These are phyloP conservation scores for Eragrostis tef DNA, from an alignment of 202 grass and related monocot species.

Conservation along the genomic window DNA sequence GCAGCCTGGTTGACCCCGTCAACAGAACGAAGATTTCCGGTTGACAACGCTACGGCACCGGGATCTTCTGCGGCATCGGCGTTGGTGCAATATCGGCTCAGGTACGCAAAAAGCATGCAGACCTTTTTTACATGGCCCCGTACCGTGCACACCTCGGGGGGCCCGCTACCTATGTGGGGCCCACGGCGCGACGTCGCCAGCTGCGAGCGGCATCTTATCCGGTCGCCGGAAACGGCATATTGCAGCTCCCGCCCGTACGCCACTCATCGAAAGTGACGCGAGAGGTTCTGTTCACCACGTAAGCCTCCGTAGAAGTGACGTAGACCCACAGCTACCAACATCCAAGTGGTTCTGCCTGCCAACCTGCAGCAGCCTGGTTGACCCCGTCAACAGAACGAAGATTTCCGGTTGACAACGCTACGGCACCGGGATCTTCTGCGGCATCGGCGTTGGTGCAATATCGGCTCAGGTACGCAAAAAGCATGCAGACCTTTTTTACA, in stretches of 20 bases:
- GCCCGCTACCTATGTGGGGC: too few relatives aligned
- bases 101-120: background rate
- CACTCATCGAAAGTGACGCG: background rate
- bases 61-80: constrained; percentile 3
- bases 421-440: constrained; percentile 9
- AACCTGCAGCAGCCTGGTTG: background rate
- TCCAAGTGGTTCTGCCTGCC: background rate
- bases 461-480: background rate
- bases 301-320: background rate
- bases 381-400: constrained; percentile 11
- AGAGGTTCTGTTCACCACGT: background rate
- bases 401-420: background rate
- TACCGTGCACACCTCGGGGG: background rate
- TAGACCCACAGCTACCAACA: background rate
- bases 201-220: background rate
- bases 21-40: background rate
- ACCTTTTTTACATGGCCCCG: background rate
- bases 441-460: background rate
- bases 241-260: background rate
- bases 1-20: constrained; percentile 9
- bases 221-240: background rate
- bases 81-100: background rate
- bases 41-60: background rate
- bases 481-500: background rate
- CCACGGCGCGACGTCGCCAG: too few relatives aligned